Evolutionary conservation across 495 filamentous ascomycete species (phyloP), one percentile per base, ranked within the genome.

Genomic region (Penicillium ochrochloron): DNA sequence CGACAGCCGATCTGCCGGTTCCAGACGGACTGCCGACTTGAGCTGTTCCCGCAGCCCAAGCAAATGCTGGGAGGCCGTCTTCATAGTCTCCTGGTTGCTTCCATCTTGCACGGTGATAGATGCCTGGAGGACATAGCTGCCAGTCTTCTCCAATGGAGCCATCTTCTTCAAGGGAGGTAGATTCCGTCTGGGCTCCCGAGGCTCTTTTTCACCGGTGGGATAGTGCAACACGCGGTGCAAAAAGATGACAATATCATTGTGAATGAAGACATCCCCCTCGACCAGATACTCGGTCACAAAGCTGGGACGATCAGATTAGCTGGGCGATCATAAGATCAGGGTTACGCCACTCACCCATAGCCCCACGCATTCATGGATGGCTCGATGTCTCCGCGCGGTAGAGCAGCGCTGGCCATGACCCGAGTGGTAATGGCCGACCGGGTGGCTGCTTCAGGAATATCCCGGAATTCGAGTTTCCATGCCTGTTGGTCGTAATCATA

Each of bases 21-120:
- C 82, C 59, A 92, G 75, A 33, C 87, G 86, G 51, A 91, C 85
- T 8, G 84, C 84, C 7, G 88, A 87, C 70, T 84, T 88, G 71
- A 92, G 75, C 61, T 80, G 74, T 66, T 87, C 83, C 64, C 86
- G 88, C 63, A 92, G 78, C 10, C 73, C 78, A 67, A 85, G 80
- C 53, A 92, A 70, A 67, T 90, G 86, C 62, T 84, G 79, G 23
- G 82, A 82, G 6, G 82, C 89, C 7, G 76, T 75, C 51, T 83
- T 84, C 72, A 89, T 84, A 21, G 80, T 76, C 61, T 83, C 83
- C 59, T 82, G 81, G 39, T 84, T 84, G 41, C 73, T 76, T 7
- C 82, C 81, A 63, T 85, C 83, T 51, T 81, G 78, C 17, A 85
- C 79, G 4, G 73, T 78, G 41, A 83, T 77, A 2, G 76, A 73